Conservation (phyloP, 495 filamentous ascomycete genomes). For the Chaetomium fimeti region DNA sequence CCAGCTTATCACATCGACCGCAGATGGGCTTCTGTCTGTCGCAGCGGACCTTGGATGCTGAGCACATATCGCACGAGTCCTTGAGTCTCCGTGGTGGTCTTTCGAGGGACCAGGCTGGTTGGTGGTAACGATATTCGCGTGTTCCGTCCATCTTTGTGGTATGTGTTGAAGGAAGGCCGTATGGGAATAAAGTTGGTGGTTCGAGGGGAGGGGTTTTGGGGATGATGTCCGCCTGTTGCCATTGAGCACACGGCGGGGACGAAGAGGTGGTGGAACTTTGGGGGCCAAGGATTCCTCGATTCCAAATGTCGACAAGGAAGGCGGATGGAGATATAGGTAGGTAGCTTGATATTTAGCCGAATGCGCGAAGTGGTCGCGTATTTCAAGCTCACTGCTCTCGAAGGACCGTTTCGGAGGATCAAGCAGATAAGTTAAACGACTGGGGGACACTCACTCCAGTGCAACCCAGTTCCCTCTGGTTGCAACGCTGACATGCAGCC, state of each 20-base stretch:
- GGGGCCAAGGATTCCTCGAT: neutral
- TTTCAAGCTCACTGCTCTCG: neutral
- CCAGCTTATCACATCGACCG: neutral
- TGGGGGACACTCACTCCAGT: neutral
- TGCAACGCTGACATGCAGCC: slow-evolving; percentile 1
- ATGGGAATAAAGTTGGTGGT: neutral
- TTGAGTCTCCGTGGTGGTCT: neutral
- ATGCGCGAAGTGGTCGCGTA: neutral
- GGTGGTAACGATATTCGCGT: neutral
- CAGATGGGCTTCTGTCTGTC: neutral
- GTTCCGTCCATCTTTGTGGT: neutral
- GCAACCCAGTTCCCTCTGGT: too few relatives aligned
- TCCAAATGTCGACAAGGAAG: too few relatives aligned
- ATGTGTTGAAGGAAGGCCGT: neutral
- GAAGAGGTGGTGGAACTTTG: neutral
- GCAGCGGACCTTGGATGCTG: slow-evolving; percentile 3
- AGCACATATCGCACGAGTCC: neutral
- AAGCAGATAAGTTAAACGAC: neutral
- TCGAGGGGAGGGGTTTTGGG: neutral
- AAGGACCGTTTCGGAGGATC: neutral
- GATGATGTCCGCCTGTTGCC: too few relatives aligned
- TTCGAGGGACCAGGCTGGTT: neutral
- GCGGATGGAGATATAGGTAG: neutral
- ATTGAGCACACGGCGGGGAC: too few relatives aligned
- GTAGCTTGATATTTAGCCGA: slow-evolving; percentile 5